Conservation (phyloP, 768 basidiomycete genomes). For the Russula foetens region DNA sequence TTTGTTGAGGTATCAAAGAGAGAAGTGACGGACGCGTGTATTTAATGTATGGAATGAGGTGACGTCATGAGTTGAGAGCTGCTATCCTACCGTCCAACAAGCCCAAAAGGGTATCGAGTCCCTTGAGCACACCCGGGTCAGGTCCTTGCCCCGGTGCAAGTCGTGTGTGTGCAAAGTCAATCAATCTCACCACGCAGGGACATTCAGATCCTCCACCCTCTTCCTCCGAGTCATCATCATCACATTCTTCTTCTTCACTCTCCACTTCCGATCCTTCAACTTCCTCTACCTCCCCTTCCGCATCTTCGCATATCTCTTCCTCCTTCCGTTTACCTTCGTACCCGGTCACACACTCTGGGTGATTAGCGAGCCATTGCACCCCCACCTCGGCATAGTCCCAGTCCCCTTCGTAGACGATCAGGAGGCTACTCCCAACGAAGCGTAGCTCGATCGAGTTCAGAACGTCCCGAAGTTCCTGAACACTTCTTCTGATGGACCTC, state of each 20-base stretch:
- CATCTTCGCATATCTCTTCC: constrained; percentile 9
- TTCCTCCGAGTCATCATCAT: not conserved
- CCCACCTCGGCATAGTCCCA: constrained; percentile 16
- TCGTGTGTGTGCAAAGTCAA: constrained; percentile 91
- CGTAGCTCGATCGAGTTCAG: constrained; percentile 55
- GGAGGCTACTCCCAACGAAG: constrained; percentile 74
- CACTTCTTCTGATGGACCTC: constrained; percentile 41
- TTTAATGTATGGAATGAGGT: not conserved
- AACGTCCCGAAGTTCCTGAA: constrained; percentile 42
- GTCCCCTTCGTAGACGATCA: constrained; percentile 76
- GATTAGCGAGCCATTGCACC: constrained; percentile 7
- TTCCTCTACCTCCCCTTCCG: not conserved
- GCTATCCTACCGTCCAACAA: constrained; percentile 53
- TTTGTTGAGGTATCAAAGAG: not conserved
- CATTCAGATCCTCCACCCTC: not conserved
- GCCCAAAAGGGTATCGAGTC: constrained; percentile 55
- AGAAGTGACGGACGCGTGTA: not conserved
- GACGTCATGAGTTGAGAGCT: constrained; percentile 27
- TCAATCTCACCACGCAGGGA: constrained; percentile 53
- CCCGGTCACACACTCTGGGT: not conserved
- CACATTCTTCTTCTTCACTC: constrained; percentile 9
- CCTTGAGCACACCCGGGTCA: constrained; percentile 70
- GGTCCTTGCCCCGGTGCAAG: constrained; percentile 61
- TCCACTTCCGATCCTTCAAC: constrained; percentile 16
- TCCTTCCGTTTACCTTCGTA: constrained; percentile 13